A percentile compares a stretch with the other conserved stretches of the same genome.
Evolutionary conservation across 768 basidiomycete genomes (phyloP).

Genomic region (Pisolithus sp.): DNA sequence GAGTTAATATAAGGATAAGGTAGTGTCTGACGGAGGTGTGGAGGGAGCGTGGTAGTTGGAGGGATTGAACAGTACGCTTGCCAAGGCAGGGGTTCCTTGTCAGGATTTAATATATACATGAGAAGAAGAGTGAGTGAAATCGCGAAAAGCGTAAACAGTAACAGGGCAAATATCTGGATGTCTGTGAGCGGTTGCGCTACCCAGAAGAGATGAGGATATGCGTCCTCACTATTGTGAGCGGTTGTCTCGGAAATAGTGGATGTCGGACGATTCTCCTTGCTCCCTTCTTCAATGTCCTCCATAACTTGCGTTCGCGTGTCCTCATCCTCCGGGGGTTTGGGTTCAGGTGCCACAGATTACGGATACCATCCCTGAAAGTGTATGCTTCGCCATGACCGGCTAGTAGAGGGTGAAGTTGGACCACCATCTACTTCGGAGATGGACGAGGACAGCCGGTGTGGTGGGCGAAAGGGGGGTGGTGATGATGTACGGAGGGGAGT

Average conservation of each 20-base stretch:
- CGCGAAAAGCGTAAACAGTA: constrained; percentile 75
- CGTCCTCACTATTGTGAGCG: constrained; percentile 67
- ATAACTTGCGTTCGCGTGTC: constrained; percentile 39
- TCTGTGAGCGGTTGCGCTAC: constrained; percentile 16
- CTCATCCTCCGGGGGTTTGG: constrained; percentile 43
- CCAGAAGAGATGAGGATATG: neutral
- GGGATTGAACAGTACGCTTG: constrained; percentile 84
- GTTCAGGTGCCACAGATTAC: constrained; percentile 50
- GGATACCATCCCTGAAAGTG: constrained; percentile 41
- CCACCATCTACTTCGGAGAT: constrained; percentile 61
- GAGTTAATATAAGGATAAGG: constrained; percentile 35
- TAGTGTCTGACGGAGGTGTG: constrained; percentile 37
- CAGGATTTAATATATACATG: constrained; percentile 91
- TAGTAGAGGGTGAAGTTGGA: constrained; percentile 41
- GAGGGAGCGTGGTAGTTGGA: constrained; percentile 37
- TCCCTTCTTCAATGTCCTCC: constrained; percentile 49
- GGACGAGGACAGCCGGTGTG: constrained; percentile 45
- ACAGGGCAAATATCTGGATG: constrained; percentile 55
- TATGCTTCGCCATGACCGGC: constrained; percentile 15
- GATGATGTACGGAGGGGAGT: constrained; percentile 57
- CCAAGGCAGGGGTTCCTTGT: constrained; percentile 94
- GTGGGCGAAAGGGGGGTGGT: constrained; percentile 50
- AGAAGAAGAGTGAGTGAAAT: constrained; percentile 80
- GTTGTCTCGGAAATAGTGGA: constrained; percentile 74
- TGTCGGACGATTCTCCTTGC: constrained; percentile 55